These are phyloP conservation scores for Zygosaccharomyces gambellarensis DNA, from an alignment of 805 yeast species.

Conservation along the genomic window DNA sequence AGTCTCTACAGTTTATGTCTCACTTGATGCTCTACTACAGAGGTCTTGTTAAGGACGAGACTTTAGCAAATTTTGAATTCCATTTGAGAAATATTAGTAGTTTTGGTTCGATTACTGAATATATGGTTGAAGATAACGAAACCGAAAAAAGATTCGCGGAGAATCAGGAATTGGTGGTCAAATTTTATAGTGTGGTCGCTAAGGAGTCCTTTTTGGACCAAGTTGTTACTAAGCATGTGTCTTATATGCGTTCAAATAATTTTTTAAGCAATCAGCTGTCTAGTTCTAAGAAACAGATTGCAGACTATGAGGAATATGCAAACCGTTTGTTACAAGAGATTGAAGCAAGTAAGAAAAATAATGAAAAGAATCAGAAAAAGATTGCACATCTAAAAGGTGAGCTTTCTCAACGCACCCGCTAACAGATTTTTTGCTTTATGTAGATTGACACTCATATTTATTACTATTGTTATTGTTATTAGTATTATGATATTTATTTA, in stretches of 20 bases:
- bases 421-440: neutral
- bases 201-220: constrained; percentile 21
- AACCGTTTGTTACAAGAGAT: constrained; percentile 13
- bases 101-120: constrained; percentile 1
- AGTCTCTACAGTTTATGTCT: constrained; percentile 29
- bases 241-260: constrained; percentile 22
- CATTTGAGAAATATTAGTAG: constrained; percentile 16
- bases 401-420: constrained; percentile 4
- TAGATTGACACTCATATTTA: neutral
- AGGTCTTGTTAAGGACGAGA: constrained; percentile 17
- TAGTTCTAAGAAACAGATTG: constrained; percentile 19
- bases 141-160: constrained; percentile 7
- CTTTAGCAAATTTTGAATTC: constrained; percentile 18
- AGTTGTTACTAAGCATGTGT: constrained; percentile 21
- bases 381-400: constrained; percentile 4
- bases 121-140: constrained; percentile 3
- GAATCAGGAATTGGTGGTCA: constrained; percentile 9
- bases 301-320: constrained; percentile 15
- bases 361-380: constrained; percentile 7
- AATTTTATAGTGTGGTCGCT: constrained; percentile 22
- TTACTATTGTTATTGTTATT: neutral
- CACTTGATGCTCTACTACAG: constrained; percentile 27
- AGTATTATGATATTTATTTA: neutral
- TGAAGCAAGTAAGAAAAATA: constrained; percentile 4
- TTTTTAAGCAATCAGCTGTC: constrained; percentile 22